phyloP scores from a whole-genome alignment of 495 filamentous ascomycete genomes.

The Penicillium canescens region DNA sequence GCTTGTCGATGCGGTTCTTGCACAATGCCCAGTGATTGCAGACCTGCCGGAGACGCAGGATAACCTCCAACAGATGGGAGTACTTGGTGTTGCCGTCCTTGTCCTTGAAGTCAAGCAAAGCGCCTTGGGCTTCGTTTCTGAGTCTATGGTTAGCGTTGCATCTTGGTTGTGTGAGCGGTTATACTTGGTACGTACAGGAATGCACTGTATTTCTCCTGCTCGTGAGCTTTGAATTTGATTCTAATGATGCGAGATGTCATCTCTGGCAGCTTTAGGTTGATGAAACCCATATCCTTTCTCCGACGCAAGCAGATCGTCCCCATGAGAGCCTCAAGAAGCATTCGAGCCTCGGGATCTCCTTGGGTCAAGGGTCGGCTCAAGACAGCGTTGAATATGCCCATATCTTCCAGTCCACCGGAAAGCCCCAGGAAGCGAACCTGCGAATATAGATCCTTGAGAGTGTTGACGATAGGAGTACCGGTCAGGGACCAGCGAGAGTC shows the following conservation, averaged over 20 bases:
- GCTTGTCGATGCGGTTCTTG: constrained; percentile 67
- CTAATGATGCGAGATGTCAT: constrained; percentile 80
- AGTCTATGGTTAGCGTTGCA: constrained; percentile 15
- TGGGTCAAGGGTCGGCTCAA: constrained; percentile 69
- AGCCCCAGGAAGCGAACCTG: constrained; percentile 77
- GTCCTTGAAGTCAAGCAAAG: constrained; percentile 60
- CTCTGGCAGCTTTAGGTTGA: constrained; percentile 78
- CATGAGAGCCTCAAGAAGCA: constrained; percentile 76
- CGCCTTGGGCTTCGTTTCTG: constrained; percentile 72
- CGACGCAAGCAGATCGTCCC: constrained; percentile 79
- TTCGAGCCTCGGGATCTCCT: constrained; percentile 58
- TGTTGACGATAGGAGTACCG: constrained; percentile 78
- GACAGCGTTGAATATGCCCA: constrained; percentile 72
- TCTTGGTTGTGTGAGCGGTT: not conserved
- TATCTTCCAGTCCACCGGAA: constrained; percentile 73
- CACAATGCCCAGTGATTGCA: constrained; percentile 89
- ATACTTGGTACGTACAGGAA: constrained; percentile 52
- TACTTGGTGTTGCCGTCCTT: constrained; percentile 51
- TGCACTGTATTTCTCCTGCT: constrained; percentile 77
- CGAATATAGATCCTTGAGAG: constrained; percentile 79
- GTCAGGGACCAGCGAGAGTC: constrained; percentile 81
- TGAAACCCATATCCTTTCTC: constrained; percentile 86
- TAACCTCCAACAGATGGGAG: constrained; percentile 73
- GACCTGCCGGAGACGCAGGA: constrained; percentile 82
- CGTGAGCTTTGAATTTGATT: constrained; percentile 73